A percentile compares a stretch with the other conserved stretches of the same genome.
These are phyloP conservation scores for Ophiostoma novo-ulmi DNA, from an alignment of 2,329 filamentous ascomycete species.

Conservation along the genomic window DNA sequence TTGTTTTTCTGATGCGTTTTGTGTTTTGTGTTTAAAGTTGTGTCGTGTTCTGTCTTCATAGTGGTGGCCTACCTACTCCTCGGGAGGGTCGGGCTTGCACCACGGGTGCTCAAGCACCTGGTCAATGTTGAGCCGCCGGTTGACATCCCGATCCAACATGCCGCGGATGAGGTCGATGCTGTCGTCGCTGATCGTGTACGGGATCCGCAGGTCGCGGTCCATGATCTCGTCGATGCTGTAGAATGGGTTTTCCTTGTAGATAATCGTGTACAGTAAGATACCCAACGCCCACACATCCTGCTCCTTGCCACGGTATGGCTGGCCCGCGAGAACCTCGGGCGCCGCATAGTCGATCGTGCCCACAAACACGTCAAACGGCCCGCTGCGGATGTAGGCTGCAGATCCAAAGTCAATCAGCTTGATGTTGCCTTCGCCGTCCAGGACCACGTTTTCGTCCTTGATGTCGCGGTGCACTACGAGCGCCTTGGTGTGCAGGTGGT, in stretches of 20 bases:
- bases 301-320: conserved; percentile 88
- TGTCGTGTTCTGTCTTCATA: no score
- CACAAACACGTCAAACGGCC: conserved; percentile 97
- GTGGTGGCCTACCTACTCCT: not conserved
- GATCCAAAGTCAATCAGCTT: conserved; percentile 98
- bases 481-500: conserved; percentile 86
- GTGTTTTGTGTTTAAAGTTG: no score
- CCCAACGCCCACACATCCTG: conserved; percentile 98
- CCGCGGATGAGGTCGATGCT: conserved; percentile 85
- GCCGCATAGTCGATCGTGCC: conserved; percentile 98
- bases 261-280: conserved; percentile 94
- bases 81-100: conserved; percentile 40
- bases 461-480: conserved; percentile 95
- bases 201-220: conserved; percentile 88
- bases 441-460: conserved; percentile 96
- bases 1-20: no score
- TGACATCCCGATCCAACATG: conserved; percentile 90
- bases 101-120: conserved; percentile 88
- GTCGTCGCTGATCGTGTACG: conserved; percentile 81
- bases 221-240: conserved; percentile 99
- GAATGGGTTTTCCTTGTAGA: conserved; percentile 99
- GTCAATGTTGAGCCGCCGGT: conserved; percentile 75
- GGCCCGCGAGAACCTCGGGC: conserved; percentile 91
- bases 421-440: conserved; percentile 91
- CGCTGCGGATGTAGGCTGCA: conserved; percentile 96